A percentile compares a stretch with the other conserved stretches of the same genome.
Conservation (phyloP, 2,329 filamentous ascomycete species). For the Cladosporium sp. region DNA sequence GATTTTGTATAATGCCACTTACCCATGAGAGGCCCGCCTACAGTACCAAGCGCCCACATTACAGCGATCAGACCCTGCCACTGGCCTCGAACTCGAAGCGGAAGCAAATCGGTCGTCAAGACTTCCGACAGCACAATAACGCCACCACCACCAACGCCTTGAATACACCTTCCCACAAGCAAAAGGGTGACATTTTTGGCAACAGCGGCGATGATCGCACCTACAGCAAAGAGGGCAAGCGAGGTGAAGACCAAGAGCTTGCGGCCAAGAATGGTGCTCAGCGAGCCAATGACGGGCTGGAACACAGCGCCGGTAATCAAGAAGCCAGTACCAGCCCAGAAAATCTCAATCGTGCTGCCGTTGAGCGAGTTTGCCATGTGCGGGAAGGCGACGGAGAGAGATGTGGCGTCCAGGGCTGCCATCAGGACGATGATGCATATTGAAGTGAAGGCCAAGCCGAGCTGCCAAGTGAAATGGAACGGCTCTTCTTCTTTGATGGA, state of each 20-base stretch:
- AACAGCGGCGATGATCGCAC: slow-evolving; percentile 40
- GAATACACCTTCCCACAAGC: slow-evolving; percentile 41
- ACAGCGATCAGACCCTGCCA: slow-evolving; percentile 23
- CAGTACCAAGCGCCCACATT: slow-evolving; percentile 32
- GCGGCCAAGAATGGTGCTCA: slow-evolving; percentile 48
- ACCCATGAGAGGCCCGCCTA: slow-evolving; percentile 34
- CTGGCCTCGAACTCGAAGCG: slow-evolving; percentile 20
- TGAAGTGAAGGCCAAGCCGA: too few relatives aligned
- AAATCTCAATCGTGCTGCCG: slow-evolving; percentile 35
- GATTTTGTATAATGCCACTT: too few relatives aligned
- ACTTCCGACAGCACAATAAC: slow-evolving; percentile 40
- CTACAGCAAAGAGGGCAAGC: slow-evolving; percentile 36
- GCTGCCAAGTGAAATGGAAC: too few relatives aligned
- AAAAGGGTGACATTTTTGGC: slow-evolving; percentile 36
- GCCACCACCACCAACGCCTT: slow-evolving; percentile 46
- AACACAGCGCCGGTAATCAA: slow-evolving; percentile 42
- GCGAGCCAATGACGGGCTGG: slow-evolving; percentile 39
- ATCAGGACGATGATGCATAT: not conserved
- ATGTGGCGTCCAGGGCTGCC: not conserved
- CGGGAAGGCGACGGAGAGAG: not conserved
- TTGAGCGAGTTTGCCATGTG: slow-evolving; percentile 25
- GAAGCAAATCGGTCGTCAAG: slow-evolving; percentile 40
- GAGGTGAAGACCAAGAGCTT: slow-evolving; percentile 31
- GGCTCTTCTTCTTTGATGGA: too few relatives aligned
- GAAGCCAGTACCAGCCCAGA: slow-evolving; percentile 51